Base-by-base conservation (phyloP, 495 filamentous ascomycete genomes). In the Bathelium albidoporum region DNA sequence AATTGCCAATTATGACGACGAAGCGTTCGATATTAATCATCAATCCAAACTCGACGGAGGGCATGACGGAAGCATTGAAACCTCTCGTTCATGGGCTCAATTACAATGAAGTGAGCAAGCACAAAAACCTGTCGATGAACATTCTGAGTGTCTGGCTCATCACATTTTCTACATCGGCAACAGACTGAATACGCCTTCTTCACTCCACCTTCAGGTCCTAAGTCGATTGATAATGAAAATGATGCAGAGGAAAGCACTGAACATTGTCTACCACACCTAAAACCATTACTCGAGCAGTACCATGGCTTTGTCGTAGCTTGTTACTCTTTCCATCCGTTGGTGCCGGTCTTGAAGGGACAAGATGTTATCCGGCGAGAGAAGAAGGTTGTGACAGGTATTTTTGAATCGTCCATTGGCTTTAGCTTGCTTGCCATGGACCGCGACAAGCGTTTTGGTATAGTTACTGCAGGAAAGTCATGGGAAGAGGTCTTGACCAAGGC, bases 381-480 rank as follows among this genome's bases (percentile, higher is more conserved):
- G 36, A 83, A 81, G 64, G 81, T 81, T 16, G 87, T 93, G 2
- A 85, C 87, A 0, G 94, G 93, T 3, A 97, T 97, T 59, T 91
- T 97, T 68, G 92, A 96, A 73, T 87, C 89, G 1, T 87, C 85
- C 64, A 73, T 95, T 3, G 74, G 81, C 1, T 77, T 85, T 0
- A 81, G 85, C 1, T 73, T 89, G 4, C 70, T 77, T 24, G 52
- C 75, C 9, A 68, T 87, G 22, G 75, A 78, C 49, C 73, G 73
- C 1, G 64, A 74, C 20, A 74, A 83, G 44, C 84, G 80, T 43
- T 96, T 95, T 76, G 94, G 92, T 12, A 95, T 98, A 65, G 87
- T 98, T 1, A 90, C 86, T 1, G 97, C 93, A 0, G 94, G 94
- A 0, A 84, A 82, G 60, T 84, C 82, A 62, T 98, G 93, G 93